Percentiles rank a stretch among this genome's conserved stretches.
Evolutionary conservation across 805 yeast genomes (phyloP).

Genomic region (Lipomyces chichibuensis): DNA sequence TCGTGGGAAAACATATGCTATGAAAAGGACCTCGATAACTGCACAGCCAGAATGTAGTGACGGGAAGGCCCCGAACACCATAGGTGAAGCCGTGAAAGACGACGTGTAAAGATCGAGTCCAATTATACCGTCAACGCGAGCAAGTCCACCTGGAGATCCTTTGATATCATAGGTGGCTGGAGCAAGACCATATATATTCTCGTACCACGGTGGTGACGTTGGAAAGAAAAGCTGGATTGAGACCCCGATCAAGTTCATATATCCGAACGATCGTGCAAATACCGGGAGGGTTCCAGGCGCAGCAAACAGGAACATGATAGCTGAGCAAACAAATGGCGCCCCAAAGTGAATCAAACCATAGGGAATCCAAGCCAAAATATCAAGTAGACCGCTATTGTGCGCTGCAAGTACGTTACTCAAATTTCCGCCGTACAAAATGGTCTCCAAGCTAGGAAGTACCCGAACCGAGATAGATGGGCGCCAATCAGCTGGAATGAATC

Average conservation of each 20-base stretch:
- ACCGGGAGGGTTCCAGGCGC: constrained; percentile 86
- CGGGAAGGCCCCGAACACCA: constrained; percentile 87
- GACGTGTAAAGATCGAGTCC: constrained; percentile 83
- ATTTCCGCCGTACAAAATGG: constrained; percentile 89
- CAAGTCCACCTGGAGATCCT: constrained; percentile 96
- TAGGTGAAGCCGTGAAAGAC: constrained; percentile 81
- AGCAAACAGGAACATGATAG: constrained; percentile 76
- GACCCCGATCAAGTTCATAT: constrained; percentile 89
- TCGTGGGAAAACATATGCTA: constrained; percentile 80
- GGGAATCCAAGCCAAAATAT: constrained; percentile 92
- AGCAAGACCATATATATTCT: constrained; percentile 71
- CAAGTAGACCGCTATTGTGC: constrained; percentile 63
- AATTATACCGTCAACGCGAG: constrained; percentile 76
- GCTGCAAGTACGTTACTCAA: constrained; percentile 78
- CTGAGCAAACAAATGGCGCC: constrained; percentile 85
- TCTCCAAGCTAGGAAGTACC: constrained; percentile 87
- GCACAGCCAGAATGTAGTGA: constrained; percentile 94
- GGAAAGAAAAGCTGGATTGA: constrained; percentile 81
- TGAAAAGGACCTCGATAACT: constrained; percentile 87
- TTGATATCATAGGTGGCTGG: constrained; percentile 90
- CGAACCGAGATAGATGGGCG: constrained; percentile 90
- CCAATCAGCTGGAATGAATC: constrained; percentile 67
- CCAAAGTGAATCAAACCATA: constrained; percentile 89
- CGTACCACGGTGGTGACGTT: constrained; percentile 99
- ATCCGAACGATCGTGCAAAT: constrained; percentile 92